Base-by-base conservation (phyloP, 495 filamentous ascomycete genomes). In the Letharia columbiana region DNA sequence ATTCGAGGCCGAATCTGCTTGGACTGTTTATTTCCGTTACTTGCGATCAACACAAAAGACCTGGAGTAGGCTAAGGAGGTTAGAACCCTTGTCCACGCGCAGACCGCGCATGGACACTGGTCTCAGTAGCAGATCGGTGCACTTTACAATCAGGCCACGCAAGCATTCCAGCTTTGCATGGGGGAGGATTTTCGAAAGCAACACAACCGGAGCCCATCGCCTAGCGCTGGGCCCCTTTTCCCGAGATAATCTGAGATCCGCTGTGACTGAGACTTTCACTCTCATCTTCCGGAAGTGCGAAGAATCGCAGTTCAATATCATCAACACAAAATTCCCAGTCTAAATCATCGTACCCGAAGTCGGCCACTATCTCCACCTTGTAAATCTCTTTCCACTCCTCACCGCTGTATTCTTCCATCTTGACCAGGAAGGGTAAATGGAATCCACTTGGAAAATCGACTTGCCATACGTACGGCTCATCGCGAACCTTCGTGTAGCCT, bases 311-410 rank as follows among this genome's bases (percentile, higher is more conserved):
- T 57, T 65, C 69, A 17, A 77, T 33, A 67, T 77, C 70, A 65
- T 77, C 75, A 37, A 77, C 60, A 63, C 76, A 77, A 61, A 77
- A 73, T 61, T 77, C 73, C 75, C 75, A 77, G 59, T 77, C 71
- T 7, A 68, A 39, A 10, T 37, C 47, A 3, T 66, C 68, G 18
- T 39, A 44, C 15, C 73, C 72, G 69, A 68, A 77, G 28, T 66
- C 60, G 47, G 67, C 72, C 59, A 63, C 65, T 31, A 76, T 64
- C 54, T 71, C 68, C 41, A 75, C 74, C 20, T 70, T 71, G 20
- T 61, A 68, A 52, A 77, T 56, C 4, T 35, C 20, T 31, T 71
- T 61, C 74, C 75, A 77, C 13, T 58, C 56, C 49, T 61, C 41
- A 4, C 68, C 66, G n/a, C 73, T 68, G 54, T 70, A 68, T 23